A percentile compares a stretch with the other conserved stretches of the same genome.
Conservation (phyloP, 2,329 filamentous ascomycete species). For the Colletotrichum sp. region DNA sequence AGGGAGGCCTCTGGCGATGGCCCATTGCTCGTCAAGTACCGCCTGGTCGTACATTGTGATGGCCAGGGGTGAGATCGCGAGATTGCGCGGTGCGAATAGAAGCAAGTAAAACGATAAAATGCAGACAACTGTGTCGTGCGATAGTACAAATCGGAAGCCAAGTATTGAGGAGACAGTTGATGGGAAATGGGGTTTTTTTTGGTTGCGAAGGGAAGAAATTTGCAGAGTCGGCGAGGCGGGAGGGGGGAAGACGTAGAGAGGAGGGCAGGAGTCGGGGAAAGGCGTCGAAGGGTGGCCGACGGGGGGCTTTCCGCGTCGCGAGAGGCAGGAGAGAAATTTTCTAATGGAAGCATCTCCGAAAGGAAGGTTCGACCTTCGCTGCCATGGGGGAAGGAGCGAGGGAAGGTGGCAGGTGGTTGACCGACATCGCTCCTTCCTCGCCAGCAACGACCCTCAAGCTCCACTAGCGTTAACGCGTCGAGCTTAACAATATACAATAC, state of each 20-base stretch:
- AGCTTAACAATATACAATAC: rapidly evolving
- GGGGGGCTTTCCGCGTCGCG: background rate
- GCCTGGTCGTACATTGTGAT: background rate
- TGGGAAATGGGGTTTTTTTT: background rate
- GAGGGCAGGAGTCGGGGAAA: background rate
- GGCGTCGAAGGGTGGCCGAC: background rate
- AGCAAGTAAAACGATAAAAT: background rate
- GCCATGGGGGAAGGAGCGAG: background rate
- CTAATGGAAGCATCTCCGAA: background rate
- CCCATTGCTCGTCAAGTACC: background rate
- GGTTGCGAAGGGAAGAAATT: background rate
- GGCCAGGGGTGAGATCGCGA: background rate
- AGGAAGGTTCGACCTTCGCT: background rate
- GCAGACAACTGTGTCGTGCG: background rate
- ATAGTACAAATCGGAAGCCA: background rate
- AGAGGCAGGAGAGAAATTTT: background rate
- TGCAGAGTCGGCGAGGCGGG: background rate
- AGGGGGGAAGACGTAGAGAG: background rate
- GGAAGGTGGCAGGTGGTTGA: background rate
- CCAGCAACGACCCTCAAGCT: background rate
- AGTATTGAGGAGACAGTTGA: background rate
- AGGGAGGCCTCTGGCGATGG: background rate
- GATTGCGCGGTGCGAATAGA: background rate
- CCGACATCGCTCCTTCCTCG: background rate
- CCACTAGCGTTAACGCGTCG: background rate